Percentiles rank a stretch among this genome's conserved stretches.
phyloP scores from a whole-genome alignment of 305 asterid species.

The Lippia alba region DNA sequence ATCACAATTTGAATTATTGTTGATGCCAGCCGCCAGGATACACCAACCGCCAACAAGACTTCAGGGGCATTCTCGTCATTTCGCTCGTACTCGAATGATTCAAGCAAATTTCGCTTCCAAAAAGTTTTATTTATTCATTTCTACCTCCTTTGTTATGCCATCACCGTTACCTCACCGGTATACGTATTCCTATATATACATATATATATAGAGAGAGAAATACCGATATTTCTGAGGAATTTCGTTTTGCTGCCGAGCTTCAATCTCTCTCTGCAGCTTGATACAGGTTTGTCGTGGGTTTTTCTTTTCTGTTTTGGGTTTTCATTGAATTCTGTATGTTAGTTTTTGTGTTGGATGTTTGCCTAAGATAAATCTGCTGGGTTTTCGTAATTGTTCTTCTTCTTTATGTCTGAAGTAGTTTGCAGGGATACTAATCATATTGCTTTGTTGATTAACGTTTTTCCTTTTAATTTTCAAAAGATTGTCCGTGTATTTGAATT shows the following conservation, averaged over 20 bases:
- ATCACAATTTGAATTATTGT: too few relatives aligned
- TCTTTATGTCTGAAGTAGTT: not conserved
- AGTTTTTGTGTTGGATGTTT: not conserved
- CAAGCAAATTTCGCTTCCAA: not conserved
- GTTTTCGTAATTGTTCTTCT: not conserved
- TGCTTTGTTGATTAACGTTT: not conserved
- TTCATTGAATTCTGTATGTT: not conserved
- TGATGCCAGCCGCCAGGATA: too few relatives aligned
- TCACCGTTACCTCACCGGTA: not conserved
- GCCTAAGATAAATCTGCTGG: not conserved
- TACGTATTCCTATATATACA: not conserved
- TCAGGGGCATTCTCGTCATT: not conserved
- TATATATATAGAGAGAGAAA: not conserved
- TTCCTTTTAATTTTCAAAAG: not conserved
- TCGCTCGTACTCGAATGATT: not conserved
- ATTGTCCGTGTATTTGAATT: not conserved
- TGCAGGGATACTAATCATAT: not conserved
- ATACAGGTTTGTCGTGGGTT: not conserved
- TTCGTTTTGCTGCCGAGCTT: not conserved
- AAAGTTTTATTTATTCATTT: not conserved
- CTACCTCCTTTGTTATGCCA: conserved; percentile 1
- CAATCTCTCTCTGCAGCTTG: conserved; percentile 20
- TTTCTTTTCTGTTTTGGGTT: not conserved
- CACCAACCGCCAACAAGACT: too few relatives aligned
- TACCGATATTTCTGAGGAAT: not conserved